phyloP scores from a whole-genome alignment of 495 filamentous ascomycete genomes.

The Penicillium taxi region DNA sequence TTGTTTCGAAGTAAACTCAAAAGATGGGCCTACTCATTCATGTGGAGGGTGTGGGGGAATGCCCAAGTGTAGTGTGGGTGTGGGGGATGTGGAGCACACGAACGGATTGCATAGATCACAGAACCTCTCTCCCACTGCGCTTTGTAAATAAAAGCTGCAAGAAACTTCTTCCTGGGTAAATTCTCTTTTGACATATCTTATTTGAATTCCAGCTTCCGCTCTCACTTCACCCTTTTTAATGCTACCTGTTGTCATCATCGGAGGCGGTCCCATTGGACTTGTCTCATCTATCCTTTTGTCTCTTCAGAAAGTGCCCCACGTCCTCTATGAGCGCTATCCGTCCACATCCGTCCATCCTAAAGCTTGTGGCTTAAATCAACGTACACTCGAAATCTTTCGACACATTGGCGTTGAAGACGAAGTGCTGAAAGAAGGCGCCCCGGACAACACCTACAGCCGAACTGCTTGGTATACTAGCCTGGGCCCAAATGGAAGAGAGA shows the following conservation, averaged over 20 bases:
- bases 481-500: constrained; percentile 6
- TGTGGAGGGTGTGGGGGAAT: too few relatives aligned
- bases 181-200: too few relatives aligned
- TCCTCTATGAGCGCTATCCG: constrained; percentile 18
- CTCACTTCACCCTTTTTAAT: too few relatives aligned
- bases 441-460: constrained; percentile 5
- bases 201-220: too few relatives aligned
- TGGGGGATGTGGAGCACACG: too few relatives aligned
- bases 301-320: constrained; percentile 9
- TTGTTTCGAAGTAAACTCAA: too few relatives aligned
- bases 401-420: constrained; percentile 8
- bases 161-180: too few relatives aligned
- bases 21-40: too few relatives aligned
- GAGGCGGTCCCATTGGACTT: constrained; percentile 22
- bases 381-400: constrained; percentile 21
- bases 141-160: too few relatives aligned
- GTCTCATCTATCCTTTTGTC: constrained; percentile 18
- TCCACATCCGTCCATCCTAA: constrained; percentile 21
- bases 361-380: constrained; percentile 20
- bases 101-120: too few relatives aligned
- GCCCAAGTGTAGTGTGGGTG: too few relatives aligned
- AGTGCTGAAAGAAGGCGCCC: constrained; percentile 8
- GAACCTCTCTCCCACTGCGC: too few relatives aligned
- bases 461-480: constrained; percentile 12
- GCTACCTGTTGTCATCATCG: constrained; percentile 12